phyloP scores from a whole-genome alignment of 169 alveolate genomes.

The Perkinsus marinus region DNA sequence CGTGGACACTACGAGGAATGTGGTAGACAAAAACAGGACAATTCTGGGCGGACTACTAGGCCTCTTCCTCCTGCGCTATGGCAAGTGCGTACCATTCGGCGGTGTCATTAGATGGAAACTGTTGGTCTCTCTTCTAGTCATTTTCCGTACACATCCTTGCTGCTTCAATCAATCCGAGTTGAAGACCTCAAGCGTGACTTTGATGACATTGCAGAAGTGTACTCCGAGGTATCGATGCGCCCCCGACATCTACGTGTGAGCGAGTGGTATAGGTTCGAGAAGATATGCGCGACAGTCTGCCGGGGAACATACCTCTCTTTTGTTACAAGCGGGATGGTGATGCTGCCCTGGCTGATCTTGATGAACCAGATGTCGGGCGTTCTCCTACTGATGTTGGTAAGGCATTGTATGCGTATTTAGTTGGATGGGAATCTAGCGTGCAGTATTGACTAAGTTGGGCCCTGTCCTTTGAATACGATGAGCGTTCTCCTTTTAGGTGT shows the following conservation, averaged over 20 bases:
- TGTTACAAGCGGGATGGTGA: not conserved
- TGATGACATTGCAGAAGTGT: not conserved
- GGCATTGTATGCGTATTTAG: not conserved
- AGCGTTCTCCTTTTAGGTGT: not conserved
- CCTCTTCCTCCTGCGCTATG: not conserved
- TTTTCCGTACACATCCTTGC: not conserved
- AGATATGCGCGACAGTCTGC: not conserved
- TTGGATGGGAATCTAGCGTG: too few relatives aligned
- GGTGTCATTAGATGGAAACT: not conserved
- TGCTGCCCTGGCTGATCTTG: not conserved
- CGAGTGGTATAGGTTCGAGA: not conserved
- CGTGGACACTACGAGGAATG: not conserved
- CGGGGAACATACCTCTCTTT: not conserved
- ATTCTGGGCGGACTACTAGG: not conserved
- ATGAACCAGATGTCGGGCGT: not conserved
- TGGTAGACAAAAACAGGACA: not conserved
- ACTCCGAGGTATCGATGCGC: not conserved
- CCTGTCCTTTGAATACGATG: not conserved
- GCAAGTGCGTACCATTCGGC: not conserved
- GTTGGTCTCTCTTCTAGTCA: not conserved
- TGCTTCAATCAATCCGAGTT: not conserved
- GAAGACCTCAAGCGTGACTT: not conserved
- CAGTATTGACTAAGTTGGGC: too few relatives aligned
- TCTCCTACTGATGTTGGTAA: not conserved
- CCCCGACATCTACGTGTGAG: not conserved